Evolutionary conservation across 176 grass and related monocot genomes (phyloP).

Genomic region (Ananas comosus): DNA sequence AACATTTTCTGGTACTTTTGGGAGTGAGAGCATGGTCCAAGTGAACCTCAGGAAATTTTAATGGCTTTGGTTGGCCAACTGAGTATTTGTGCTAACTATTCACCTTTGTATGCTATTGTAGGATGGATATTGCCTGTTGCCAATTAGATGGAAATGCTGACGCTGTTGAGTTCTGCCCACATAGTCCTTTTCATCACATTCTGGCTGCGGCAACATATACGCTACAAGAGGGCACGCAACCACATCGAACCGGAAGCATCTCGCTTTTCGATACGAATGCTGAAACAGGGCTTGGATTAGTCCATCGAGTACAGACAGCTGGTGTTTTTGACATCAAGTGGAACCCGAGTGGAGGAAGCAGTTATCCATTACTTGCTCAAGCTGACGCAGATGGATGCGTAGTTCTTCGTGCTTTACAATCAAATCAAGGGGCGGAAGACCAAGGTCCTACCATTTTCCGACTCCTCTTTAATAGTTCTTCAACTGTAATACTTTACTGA

Average conservation of each 20-base stretch:
- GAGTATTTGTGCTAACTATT: not conserved
- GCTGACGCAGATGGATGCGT: slow-evolving; percentile 72
- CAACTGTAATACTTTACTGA: not conserved
- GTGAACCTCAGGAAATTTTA: not conserved
- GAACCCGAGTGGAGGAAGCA: slow-evolving; percentile 28
- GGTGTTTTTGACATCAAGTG: slow-evolving; percentile 90
- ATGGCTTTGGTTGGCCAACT: not conserved
- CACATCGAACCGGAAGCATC: slow-evolving; percentile 49
- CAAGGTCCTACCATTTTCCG: slow-evolving; percentile 8
- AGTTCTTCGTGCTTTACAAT: slow-evolving; percentile 33
- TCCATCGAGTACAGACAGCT: slow-evolving; percentile 43
- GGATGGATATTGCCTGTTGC: slow-evolving; percentile 72
- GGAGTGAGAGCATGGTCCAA: too few relatives aligned
- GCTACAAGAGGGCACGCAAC: slow-evolving; percentile 41
- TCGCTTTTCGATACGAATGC: slow-evolving; percentile 46
- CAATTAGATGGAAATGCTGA: slow-evolving; percentile 76
- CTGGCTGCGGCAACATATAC: slow-evolving; percentile 81
- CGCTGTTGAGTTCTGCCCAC: slow-evolving; percentile 78
- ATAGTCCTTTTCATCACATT: slow-evolving; percentile 43
- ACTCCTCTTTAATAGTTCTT: not conserved
- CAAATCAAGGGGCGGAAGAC: slow-evolving; percentile 14
- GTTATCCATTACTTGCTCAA: slow-evolving; percentile 54
- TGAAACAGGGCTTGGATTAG: slow-evolving; percentile 28
- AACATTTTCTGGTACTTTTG: too few relatives aligned
- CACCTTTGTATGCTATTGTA: not conserved